Base-by-base conservation (phyloP, 2,329 filamentous ascomycete genomes). In the Diaporthe longicolla region DNA sequence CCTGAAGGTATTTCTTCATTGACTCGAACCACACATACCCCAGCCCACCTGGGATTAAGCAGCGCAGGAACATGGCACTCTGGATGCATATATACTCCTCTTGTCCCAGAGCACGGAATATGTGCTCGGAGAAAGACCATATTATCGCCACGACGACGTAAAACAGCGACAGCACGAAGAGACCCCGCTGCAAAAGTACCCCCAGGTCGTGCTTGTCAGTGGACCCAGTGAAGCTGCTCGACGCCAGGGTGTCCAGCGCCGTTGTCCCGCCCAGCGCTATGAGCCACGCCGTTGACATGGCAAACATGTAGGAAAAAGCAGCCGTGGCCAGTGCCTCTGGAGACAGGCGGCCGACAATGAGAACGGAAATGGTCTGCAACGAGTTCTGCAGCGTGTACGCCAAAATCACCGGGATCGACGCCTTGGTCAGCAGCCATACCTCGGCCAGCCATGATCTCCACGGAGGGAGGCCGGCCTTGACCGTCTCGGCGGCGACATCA, bases 221-320 rank as follows among this genome's bases (percentile, higher is more conserved):
- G 76, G 93, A 94, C 0, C 93, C 93, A 0, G 95, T 97, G 81
- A 95, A 97, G 58, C 92, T 93, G 61, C 92, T 94, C 0, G 94
- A 95, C 2, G 94, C 94, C 32, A 97, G 85, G 0, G 95, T 97
- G 81, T 97, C 95, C 57, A 97, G 88, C 0, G 95, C 95, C 1
- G 94, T 97, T 0, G 94, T 95, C 10, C 95, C 95, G 37, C 95
- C 95, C 5, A 97, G 88, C 0, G 92, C 95, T 74, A 97, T 93
- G 50, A 97, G 88, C 94, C 95, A 97, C 0, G 92, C 95, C 0
- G 94, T 95, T 29, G 93, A 92, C 93, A 96, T 95, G 71, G 95
- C 95, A 78, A 97, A 97, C 95, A 97, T 97, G 85, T 97, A 96
- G 2, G 93, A 94, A 79, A 97, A 97, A 0, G 95, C 94, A 1